phyloP scores from a whole-genome alignment of 345 rosid species.

The Dovyalis caffra region DNA sequence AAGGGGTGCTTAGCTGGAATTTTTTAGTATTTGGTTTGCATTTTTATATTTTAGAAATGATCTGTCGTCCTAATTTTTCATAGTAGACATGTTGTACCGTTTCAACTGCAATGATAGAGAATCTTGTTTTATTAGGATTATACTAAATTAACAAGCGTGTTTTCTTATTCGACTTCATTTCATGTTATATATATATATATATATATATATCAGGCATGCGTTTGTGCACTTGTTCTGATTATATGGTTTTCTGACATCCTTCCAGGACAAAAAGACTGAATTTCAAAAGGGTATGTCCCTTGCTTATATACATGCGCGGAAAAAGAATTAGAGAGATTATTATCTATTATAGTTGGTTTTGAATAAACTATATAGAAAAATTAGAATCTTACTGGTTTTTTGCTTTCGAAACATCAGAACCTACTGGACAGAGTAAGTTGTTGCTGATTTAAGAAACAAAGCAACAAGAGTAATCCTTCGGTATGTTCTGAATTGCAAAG shows the following conservation, averaged over 20 bases:
- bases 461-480: constrained; percentile 14
- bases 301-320: not conserved
- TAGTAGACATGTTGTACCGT: not conserved
- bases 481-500: constrained; percentile 17
- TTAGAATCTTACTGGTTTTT: not conserved
- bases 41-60: not conserved
- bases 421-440: not conserved
- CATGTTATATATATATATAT: too few relatives aligned
- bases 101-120: not conserved
- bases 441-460: constrained; percentile 14
- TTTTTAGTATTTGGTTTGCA: constrained; percentile 3
- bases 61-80: not conserved
- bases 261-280: not conserved
- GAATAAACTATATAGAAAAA: not conserved
- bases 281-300: not conserved
- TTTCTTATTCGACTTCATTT: not conserved
- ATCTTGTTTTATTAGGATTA: not conserved
- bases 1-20: constrained; percentile 6
- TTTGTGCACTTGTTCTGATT: not conserved
- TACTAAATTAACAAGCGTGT: not conserved
- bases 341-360: not conserved
- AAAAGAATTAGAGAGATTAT: not conserved
- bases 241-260: not conserved
- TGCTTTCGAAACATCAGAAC: not conserved
- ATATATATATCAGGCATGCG: not conserved